Evolutionary conservation across 495 filamentous ascomycete species (phyloP).

Genomic region (Aspergillus hancockii): DNA sequence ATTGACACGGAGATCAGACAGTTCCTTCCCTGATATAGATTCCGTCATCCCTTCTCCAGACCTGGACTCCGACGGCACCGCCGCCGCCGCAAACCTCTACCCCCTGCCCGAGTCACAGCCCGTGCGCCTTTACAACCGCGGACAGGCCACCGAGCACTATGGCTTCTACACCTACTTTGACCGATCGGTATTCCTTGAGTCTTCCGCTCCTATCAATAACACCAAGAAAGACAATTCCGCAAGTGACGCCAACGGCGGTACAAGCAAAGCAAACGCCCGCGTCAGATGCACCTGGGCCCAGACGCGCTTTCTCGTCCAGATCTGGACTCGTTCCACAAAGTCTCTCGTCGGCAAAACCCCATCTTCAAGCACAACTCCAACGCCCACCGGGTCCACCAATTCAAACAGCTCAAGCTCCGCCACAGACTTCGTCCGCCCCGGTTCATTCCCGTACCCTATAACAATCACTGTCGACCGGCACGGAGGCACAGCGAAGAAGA

Average conservation of each 20-base stretch:
- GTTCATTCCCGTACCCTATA: conserved; percentile 83
- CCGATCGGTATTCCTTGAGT: conserved; percentile 78
- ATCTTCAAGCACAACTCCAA: conserved; percentile 2
- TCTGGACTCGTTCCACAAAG: conserved; percentile 69
- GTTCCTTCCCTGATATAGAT: conserved; percentile 49
- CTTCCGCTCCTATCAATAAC: conserved; percentile 40
- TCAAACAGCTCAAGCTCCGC: conserved; percentile 52
- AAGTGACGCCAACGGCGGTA: conserved; percentile 67
- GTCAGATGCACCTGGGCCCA: conserved; percentile 77
- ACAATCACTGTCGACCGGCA: conserved; percentile 81
- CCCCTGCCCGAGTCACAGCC: conserved; percentile 73
- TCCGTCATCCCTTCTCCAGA: conserved; percentile 60
- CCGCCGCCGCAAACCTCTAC: conserved; percentile 66
- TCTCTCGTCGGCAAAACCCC: conserved; percentile 39
- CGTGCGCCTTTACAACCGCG: conserved; percentile 82
- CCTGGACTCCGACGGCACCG: conserved; percentile 65
- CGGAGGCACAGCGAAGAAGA: conserved; percentile 62
- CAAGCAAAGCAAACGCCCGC: conserved; percentile 56
- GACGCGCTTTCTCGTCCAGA: conserved; percentile 84
- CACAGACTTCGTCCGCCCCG: conserved; percentile 60
- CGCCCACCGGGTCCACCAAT: conserved; percentile 20
- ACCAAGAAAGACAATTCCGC: conserved; percentile 34
- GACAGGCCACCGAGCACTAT: conserved; percentile 78
- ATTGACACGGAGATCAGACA: conserved; percentile 27
- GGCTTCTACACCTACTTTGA: conserved; percentile 93